These are phyloP conservation scores for Metarhizium sp. DNA, from an alignment of 2,329 filamentous ascomycete species.

Conservation along the genomic window DNA sequence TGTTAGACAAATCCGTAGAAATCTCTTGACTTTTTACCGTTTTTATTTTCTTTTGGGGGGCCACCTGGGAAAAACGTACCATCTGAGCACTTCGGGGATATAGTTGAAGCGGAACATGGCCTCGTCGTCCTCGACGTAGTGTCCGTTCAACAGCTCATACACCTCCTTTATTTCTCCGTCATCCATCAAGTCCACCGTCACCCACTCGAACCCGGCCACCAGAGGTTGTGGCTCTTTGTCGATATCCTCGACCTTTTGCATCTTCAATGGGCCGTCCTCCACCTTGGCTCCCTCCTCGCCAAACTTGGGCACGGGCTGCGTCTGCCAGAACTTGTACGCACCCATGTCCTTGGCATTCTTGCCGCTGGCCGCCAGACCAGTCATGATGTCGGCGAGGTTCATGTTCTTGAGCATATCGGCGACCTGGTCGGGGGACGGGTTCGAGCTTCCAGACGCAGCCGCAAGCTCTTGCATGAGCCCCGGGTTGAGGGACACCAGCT, in stretches of 20 bases:
- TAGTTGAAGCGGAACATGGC: conserved; percentile 98
- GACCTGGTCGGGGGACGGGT: conserved; percentile 31
- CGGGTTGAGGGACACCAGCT: conserved; percentile 65
- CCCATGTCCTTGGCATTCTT: conserved; percentile 96
- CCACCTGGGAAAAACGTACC: conserved; percentile 40
- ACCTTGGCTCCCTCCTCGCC: conserved; percentile 46
- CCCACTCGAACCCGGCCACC: conserved; percentile 85
- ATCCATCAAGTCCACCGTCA: conserved; percentile 75
- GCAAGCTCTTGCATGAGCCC: conserved; percentile 53
- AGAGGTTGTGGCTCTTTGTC: conserved; percentile 67
- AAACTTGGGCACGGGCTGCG: conserved; percentile 88
- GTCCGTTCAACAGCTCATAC: conserved; percentile 80
- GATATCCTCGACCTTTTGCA: conserved; percentile 69
- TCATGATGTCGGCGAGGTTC: conserved; percentile 63
- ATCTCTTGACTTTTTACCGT: background rate
- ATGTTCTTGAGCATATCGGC: conserved; percentile 51
- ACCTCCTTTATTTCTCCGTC: conserved; percentile 78
- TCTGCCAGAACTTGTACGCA: conserved; percentile 97
- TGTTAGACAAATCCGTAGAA: background rate
- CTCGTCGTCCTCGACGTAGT: conserved; percentile 96
- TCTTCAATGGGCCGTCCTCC: conserved; percentile 75
- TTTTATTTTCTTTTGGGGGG: no score
- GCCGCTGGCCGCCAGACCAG: conserved; percentile 63
- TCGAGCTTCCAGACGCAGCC: conserved; percentile 24
- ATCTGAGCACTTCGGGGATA: conserved; percentile 78